phyloP scores from a whole-genome alignment of 129 eudicot species.

The Pseudognaphalium luteoalbum region DNA sequence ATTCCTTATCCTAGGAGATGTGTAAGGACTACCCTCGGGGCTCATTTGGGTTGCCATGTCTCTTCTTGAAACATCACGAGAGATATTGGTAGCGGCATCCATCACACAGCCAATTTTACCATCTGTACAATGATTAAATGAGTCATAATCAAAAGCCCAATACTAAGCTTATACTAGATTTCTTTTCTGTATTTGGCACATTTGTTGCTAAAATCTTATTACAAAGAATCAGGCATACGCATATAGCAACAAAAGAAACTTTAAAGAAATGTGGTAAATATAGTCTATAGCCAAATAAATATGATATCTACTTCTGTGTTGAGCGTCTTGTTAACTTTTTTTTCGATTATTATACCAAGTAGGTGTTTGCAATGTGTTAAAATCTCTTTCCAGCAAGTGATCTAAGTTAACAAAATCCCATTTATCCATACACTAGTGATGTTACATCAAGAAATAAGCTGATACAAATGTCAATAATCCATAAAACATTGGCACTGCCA shows the following conservation, averaged over 20 bases:
- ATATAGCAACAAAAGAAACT: constrained; percentile 3
- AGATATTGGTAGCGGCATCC: constrained; percentile 47
- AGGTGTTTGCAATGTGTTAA: constrained; percentile 9
- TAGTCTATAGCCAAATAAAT: background rate
- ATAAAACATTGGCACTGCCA: constrained; percentile 2
- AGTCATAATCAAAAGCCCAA: constrained; percentile 5
- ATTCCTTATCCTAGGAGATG: constrained; percentile 55
- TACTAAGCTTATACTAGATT: background rate
- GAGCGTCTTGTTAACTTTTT: background rate
- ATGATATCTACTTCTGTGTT: background rate
- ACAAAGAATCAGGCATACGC: background rate
- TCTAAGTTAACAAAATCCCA: background rate
- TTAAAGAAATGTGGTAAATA: background rate
- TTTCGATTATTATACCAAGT: background rate
- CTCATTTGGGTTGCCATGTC: constrained; percentile 99
- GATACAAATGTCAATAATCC: background rate
- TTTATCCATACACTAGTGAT: background rate
- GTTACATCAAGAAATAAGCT: background rate
- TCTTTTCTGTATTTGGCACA: background rate
- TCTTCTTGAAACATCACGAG: constrained; percentile 77
- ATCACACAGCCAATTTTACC: constrained; percentile 40
- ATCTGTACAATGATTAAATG: constrained; percentile 40
- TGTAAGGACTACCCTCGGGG: constrained; percentile 73
- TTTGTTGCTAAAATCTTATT: background rate
- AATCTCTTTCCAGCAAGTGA: constrained; percentile 7